These are phyloP conservation scores for Borovskyia barvae DNA, from an alignment of 208 protist genomes.

Conservation along the genomic window DNA sequence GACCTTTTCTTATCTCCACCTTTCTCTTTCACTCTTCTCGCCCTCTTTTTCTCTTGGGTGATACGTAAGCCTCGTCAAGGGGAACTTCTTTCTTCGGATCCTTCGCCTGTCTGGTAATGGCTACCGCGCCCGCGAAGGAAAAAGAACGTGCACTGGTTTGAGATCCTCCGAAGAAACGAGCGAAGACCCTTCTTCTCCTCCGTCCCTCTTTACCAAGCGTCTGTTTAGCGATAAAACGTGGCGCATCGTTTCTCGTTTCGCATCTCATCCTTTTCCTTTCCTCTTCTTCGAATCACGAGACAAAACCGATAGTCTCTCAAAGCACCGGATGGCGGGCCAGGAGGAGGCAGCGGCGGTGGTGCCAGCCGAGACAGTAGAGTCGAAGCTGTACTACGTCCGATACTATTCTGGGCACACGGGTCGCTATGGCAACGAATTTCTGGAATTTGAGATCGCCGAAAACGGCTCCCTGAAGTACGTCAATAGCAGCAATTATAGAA, in stretches of 20 bases:
- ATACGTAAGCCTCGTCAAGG: too few relatives aligned
- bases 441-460: slow-evolving; percentile 82
- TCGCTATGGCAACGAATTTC: slow-evolving; percentile 89
- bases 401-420: slow-evolving; percentile 88
- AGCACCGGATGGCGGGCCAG: slow-evolving; percentile 24
- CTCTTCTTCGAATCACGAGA: neutral
- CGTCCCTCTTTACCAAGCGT: too few relatives aligned
- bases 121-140: too few relatives aligned
- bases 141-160: too few relatives aligned
- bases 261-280: slow-evolving; percentile 10
- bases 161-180: too few relatives aligned
- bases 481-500: slow-evolving; percentile 89
- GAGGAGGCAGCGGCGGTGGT: neutral
- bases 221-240: neutral
- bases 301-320: neutral
- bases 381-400: slow-evolving; percentile 73
- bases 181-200: too few relatives aligned
- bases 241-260: slow-evolving; percentile 9
- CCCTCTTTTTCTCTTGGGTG: too few relatives aligned
- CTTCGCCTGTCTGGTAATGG: too few relatives aligned
- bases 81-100: too few relatives aligned
- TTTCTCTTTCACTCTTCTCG: too few relatives aligned
- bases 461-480: slow-evolving; percentile 83
- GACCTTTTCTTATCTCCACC: too few relatives aligned
- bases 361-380: slow-evolving; percentile 59